Percentiles rank a stretch among this genome's conserved stretches.
phyloP scores from a whole-genome alignment of 768 basidiomycete species.

The Pisolithus albus region DNA sequence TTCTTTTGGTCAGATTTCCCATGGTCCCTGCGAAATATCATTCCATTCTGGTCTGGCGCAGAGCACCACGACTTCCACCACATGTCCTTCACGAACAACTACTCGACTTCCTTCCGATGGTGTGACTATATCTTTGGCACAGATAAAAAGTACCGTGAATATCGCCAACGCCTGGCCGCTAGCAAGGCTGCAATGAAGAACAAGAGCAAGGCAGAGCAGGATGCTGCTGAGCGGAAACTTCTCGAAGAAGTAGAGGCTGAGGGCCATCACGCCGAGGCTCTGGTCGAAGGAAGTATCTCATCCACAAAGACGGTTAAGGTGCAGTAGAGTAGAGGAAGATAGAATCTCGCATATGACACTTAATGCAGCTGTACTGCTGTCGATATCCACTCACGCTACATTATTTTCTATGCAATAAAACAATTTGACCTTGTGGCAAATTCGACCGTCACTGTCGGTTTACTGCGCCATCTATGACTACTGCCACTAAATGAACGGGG shows the following conservation, averaged over 20 bases:
- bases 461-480: neutral
- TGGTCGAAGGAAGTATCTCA: conserved; percentile 32
- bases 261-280: conserved; percentile 62
- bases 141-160: conserved; percentile 81
- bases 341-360: neutral
- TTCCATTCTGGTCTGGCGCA: conserved; percentile 96
- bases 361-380: neutral
- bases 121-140: conserved; percentile 88
- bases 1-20: conserved; percentile 68
- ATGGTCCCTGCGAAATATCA: conserved; percentile 87
- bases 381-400: neutral
- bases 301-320: conserved; percentile 20
- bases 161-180: conserved; percentile 59
- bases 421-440: neutral
- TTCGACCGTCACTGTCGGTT: neutral
- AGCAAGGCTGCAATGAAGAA: conserved; percentile 52
- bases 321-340: conserved; percentile 11
- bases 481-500: neutral
- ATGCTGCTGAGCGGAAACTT: conserved; percentile 52
- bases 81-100: conserved; percentile 93
- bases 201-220: conserved; percentile 46
- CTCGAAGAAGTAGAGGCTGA: conserved; percentile 68
- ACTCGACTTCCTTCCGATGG: conserved; percentile 90
- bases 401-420: neutral
- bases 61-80: conserved; percentile 99